phyloP scores from a whole-genome alignment of 768 basidiomycete species.

The Coprinopsis sp. region DNA sequence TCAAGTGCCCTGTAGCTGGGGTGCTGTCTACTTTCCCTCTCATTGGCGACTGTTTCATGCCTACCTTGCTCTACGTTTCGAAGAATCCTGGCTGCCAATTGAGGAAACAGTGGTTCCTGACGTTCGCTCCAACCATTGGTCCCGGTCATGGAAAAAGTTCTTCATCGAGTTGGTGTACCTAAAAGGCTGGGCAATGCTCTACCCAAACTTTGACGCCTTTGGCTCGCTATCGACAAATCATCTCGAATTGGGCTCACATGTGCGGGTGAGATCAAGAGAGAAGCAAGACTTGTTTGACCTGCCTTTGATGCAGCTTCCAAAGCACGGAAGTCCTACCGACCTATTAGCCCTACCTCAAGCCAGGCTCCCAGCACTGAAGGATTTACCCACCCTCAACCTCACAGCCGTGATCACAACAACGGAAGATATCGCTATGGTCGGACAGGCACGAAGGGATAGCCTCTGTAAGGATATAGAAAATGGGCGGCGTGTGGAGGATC shows the following conservation, averaged over 20 bases:
- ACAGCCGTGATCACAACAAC: constrained; percentile 44
- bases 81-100: constrained; percentile 39
- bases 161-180: constrained; percentile 84
- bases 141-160: constrained; percentile 82
- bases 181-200: constrained; percentile 83
- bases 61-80: constrained; percentile 69
- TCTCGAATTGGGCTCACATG: constrained; percentile 79
- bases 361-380: constrained; percentile 45
- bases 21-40: constrained; percentile 85
- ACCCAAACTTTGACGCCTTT: constrained; percentile 74
- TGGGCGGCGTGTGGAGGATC: not conserved
- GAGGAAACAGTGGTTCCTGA: constrained; percentile 56
- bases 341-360: constrained; percentile 59
- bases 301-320: constrained; percentile 58
- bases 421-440: constrained; percentile 27
- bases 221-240: constrained; percentile 86
- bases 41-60: constrained; percentile 85
- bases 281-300: constrained; percentile 63
- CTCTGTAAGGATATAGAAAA: constrained; percentile 23
- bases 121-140: constrained; percentile 79
- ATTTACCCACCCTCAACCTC: constrained; percentile 68
- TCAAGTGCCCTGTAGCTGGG: constrained; percentile 89
- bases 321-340: constrained; percentile 13
- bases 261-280: constrained; percentile 51
- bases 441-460: constrained; percentile 29